Evolutionary conservation across 768 basidiomycete genomes (phyloP), one percentile per base, ranked within the genome.

Genomic region (Pisolithus orientalis): DNA sequence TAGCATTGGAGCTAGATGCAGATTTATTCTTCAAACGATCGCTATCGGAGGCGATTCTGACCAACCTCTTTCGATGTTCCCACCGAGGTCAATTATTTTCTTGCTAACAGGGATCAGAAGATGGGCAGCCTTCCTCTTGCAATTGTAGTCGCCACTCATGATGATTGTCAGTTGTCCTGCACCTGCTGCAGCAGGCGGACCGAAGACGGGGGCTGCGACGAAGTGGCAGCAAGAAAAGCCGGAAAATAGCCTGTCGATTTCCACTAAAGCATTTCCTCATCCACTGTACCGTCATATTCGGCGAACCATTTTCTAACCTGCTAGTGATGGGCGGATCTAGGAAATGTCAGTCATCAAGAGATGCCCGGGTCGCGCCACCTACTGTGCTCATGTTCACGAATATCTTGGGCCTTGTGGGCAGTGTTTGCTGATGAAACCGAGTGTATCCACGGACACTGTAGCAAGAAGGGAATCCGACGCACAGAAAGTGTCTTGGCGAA

Each of bases 321-420:
- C 73, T 16, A 83, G 64, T 17, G 73, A 58, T 24, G 82, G 82
- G 54, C 80, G 81, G 40, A 82, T 76, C 80, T 83, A 57, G 40
- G 39, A 39, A 16, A 24, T 39, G 49, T 63, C 51, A 60, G 52
- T 44, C 32, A 45, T 34, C 47, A 50, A 21, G 29, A 13, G 37
- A 14, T 24, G 25, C 28, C 32, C 24, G 27, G 14, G 43, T 29
- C 27, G 32, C 21, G 24, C 50, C n/a, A 70, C 82, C 50, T 50
- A 90, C 88, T 2, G 91, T 94, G 69, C 83, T 84, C 11, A 85
- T 90, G 59, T 94, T 91, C 29, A 92, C 84, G 57, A 94, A 91
- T 44, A 90, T 86, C 65, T 84, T 92, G 57, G 73, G 66, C 62
- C 70, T 75, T 6, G 73, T 63, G 1, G 78, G 73, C 34, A 75